Percentiles rank a stretch among this genome's conserved stretches.
These are phyloP conservation scores for Saccharomyces hybrid DNA, from an alignment of 1,139 yeast genomes.

Conservation along the genomic window DNA sequence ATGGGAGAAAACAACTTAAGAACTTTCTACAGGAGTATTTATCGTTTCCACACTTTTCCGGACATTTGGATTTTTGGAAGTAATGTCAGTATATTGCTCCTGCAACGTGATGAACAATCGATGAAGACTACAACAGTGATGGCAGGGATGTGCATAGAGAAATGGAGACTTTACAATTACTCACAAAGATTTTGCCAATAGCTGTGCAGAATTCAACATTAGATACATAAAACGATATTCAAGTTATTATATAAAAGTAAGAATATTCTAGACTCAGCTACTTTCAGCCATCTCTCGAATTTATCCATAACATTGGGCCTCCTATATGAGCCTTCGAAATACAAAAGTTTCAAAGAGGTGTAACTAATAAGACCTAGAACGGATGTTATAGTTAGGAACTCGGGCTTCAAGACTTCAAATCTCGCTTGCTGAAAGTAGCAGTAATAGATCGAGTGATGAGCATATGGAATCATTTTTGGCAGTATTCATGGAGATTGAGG, in stretches of 20 bases:
- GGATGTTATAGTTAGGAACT: background rate
- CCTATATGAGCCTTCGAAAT: background rate
- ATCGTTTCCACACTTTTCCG: background rate
- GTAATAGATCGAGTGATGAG: background rate
- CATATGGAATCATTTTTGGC: background rate
- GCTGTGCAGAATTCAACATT: background rate
- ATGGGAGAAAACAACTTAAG: background rate
- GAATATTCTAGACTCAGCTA: background rate
- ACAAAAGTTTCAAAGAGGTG: background rate
- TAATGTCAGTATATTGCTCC: background rate
- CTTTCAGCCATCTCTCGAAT: background rate
- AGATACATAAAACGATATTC: background rate
- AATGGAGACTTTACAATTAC: background rate
- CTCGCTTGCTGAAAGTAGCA: background rate
- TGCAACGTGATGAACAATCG: background rate
- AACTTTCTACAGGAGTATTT: background rate
- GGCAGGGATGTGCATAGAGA: background rate
- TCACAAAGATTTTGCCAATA: background rate
- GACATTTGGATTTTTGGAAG: background rate
- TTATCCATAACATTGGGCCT: background rate
- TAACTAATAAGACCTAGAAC: background rate
- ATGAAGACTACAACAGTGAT: background rate
- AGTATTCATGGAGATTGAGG: background rate
- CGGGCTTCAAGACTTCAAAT: background rate
- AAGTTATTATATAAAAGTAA: background rate